Base-by-base conservation (phyloP, 176 grass and related monocot genomes). In the Carex scoparia region DNA sequence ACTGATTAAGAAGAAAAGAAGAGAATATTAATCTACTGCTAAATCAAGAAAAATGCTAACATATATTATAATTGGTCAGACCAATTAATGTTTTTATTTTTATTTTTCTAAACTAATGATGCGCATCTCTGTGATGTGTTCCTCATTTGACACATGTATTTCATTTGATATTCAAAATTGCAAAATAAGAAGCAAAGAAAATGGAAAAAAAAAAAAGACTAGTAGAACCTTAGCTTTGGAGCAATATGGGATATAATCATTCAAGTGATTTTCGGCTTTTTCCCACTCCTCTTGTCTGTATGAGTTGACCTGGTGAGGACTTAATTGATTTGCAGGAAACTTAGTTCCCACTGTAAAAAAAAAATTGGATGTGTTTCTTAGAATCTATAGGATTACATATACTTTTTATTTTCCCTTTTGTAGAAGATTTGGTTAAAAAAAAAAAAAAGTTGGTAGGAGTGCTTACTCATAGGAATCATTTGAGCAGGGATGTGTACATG, bases 401-500 rank as follows among this genome's bases (percentile, higher is more conserved):
- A 3, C 16, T 11, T 51, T 44, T 3, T 35, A 35, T 71, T 61
- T 2, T 14, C 61, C 19, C 18, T 67, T 67, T 51, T 53, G 42
- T 51, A 51, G 1, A 19, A 51, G 40, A 8, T 28, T 23, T 23
- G 10, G 16, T 73, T 1, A 33, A 33, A 40, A 40, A 72, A 27
- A 46, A 44, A 49, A 12, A 55, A 30, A 51, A 5, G 8, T 7
- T 32, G 53, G 33, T 75, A 61, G 7, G 51, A 74, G 61, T 56
- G 79, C 92, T 56, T 94, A 97, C 94, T 92, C 81, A 92, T 88
- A 65, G 92, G 90, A 76, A 97, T 94, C 87, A 88, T 89, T 76
- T 94, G 87, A 15, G 87, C 73, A 1, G 89, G 89, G 18, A 87
- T 88, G 28, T 97, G 92, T 48, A 94, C 90, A 67, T 97, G 94